Evolutionary conservation across 306 rosid genomes (phyloP).

Genomic region (Psophocarpus tetragonolobus): DNA sequence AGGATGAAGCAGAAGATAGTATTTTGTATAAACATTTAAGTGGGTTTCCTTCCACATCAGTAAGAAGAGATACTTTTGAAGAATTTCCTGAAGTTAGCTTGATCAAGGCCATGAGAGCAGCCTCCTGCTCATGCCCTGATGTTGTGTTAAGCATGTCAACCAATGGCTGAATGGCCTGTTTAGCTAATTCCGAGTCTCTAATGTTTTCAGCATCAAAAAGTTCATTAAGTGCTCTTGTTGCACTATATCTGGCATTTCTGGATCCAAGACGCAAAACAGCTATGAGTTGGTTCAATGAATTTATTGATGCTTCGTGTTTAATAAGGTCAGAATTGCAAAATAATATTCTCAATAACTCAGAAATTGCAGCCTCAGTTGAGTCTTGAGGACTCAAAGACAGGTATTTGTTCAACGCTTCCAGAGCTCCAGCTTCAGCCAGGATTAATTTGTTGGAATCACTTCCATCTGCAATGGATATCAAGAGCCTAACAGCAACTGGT

Average conservation of each 20-base stretch:
- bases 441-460: conserved; percentile 78
- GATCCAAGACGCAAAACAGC: conserved; percentile 98
- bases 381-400: conserved; percentile 98
- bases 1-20: conserved; percentile 69
- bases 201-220: conserved; percentile 72
- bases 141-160: conserved; percentile 89
- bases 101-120: conserved; percentile 77
- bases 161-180: conserved; percentile 87
- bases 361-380: conserved; percentile 78
- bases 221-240: conserved; percentile 84
- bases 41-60: conserved; percentile 81
- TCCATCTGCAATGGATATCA: conserved; percentile 88
- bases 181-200: conserved; percentile 76
- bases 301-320: conserved; percentile 75
- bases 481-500: conserved; percentile 81
- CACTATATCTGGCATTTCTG: conserved; percentile 90
- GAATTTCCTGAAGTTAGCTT: conserved; percentile 77
- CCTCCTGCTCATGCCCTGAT: conserved; percentile 85
- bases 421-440: conserved; percentile 94
- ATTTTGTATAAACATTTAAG: conserved; percentile 76
- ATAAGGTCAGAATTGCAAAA: conserved; percentile 83
- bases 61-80: conserved; percentile 58
- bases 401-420: conserved; percentile 93
- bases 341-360: conserved; percentile 81
- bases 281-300: conserved; percentile 86